These are phyloP conservation scores for Aotearoamyces nothofagi DNA, from an alignment of 2,329 filamentous ascomycete species.

Conservation along the genomic window DNA sequence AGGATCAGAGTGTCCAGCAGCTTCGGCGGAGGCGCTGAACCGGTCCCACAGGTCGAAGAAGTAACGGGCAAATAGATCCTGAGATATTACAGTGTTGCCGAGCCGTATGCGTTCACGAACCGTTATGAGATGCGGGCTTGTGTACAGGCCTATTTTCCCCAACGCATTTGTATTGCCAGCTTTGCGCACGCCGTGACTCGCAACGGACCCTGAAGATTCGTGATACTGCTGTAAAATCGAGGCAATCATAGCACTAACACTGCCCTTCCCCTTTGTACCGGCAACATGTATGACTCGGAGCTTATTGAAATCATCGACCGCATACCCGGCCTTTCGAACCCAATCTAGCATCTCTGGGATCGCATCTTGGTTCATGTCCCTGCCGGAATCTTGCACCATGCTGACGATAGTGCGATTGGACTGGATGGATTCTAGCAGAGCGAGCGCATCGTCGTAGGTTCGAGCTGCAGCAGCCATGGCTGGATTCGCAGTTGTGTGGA, in stretches of 20 bases:
- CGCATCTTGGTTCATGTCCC: conserved; percentile 12
- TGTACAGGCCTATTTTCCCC: conserved; percentile 42
- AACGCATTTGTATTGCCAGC: conserved; percentile 2
- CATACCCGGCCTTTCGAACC: conserved; percentile 15
- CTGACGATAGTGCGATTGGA: conserved; percentile 13
- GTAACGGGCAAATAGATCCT: conserved; percentile 44
- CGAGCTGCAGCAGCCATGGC: background rate
- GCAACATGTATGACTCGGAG: conserved; percentile 56
- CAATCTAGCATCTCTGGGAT: conserved; percentile 20
- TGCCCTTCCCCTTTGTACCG: conserved; percentile 67
- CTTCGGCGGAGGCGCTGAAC: conserved; percentile 24
- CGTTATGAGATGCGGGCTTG: conserved; percentile 51
- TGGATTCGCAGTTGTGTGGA: background rate
- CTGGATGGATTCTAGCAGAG: conserved; percentile 13
- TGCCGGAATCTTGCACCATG: conserved; percentile 7
- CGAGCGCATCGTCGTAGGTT: background rate
- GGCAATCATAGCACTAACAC: conserved; percentile 52
- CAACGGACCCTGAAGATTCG: background rate
- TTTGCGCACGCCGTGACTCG: conserved; percentile 8
- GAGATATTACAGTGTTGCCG: conserved; percentile 39
- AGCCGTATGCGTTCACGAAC: conserved; percentile 54
- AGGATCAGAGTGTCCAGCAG: conserved; percentile 11
- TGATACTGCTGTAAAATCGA: conserved; percentile 37
- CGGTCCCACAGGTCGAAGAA: conserved; percentile 54
- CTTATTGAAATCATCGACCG: conserved; percentile 26